A percentile compares a stretch with the other conserved stretches of the same genome.
phyloP scores from a whole-genome alignment of 179 eudicot species.

The Spinacia oleracea region DNA sequence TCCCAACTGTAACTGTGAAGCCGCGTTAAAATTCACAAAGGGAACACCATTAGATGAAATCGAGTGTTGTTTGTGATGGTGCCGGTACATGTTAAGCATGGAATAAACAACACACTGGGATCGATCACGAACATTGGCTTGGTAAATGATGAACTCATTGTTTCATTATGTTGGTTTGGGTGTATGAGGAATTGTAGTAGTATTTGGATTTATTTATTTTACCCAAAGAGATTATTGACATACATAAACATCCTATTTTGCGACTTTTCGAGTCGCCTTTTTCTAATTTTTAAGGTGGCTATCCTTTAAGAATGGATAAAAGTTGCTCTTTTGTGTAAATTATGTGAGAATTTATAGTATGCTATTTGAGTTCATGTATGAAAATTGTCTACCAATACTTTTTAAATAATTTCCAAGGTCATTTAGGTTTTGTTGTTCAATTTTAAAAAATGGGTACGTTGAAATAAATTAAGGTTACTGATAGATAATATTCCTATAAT shows the following conservation, averaged over 20 bases:
- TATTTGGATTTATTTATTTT: slow-evolving; percentile 61
- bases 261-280: too few relatives aligned
- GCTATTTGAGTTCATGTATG: too few relatives aligned
- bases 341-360: too few relatives aligned
- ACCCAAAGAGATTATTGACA: slow-evolving; percentile 80
- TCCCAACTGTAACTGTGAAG: slow-evolving; percentile 52
- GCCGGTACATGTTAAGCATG: slow-evolving; percentile 43
- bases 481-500: too few relatives aligned
- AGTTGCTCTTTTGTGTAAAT: too few relatives aligned
- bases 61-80: slow-evolving; percentile 42
- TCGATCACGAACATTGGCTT: slow-evolving; percentile 57
- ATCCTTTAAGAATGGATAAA: too few relatives aligned
- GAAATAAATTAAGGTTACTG: too few relatives aligned
- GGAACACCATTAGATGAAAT: slow-evolving; percentile 22
- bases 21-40: slow-evolving; percentile 23
- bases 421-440: too few relatives aligned
- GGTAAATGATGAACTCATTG: slow-evolving; percentile 63
- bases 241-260: slow-evolving; percentile 56
- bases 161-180: slow-evolving; percentile 41
- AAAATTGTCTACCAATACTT: too few relatives aligned
- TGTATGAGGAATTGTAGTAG: slow-evolving; percentile 43
- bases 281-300: too few relatives aligned
- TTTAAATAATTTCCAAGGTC: too few relatives aligned
- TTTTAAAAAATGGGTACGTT: too few relatives aligned
- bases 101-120: slow-evolving; percentile 52